Percentiles rank a stretch among this genome's conserved stretches.
Conservation (phyloP, 1,284 basidiomycete genomes). For the Sporisorium iseilematis-ciliati region DNA sequence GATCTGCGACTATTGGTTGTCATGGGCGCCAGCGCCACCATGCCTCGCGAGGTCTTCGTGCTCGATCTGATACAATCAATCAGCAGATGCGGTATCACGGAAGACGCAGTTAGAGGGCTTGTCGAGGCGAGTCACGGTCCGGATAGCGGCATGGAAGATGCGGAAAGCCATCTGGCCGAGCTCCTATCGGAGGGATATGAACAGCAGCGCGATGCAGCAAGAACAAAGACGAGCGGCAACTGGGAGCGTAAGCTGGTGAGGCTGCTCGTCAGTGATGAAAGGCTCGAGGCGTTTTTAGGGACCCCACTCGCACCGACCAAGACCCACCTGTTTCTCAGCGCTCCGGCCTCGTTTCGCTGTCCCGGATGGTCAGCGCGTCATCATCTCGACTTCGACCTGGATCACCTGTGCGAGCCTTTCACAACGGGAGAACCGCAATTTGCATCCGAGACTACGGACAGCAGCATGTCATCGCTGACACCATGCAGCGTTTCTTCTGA, state of each 20-base stretch:
- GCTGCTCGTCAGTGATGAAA: conserved; percentile 35
- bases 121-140: not conserved
- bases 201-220: conserved; percentile 19
- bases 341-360: conserved; percentile 39
- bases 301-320: conserved; percentile 27
- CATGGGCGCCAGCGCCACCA: conserved; percentile 37
- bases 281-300: conserved; percentile 25
- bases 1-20: conserved; percentile 35
- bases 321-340: conserved; percentile 49
- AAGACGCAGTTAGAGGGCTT: not conserved
- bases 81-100: conserved; percentile 7
- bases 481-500: not conserved
- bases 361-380: conserved; percentile 50
- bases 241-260: conserved; percentile 59
- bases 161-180: not conserved
- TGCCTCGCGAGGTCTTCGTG: conserved; percentile 37
- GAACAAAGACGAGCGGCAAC: conserved; percentile 45
- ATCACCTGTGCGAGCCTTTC: conserved; percentile 9
- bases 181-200: conserved; percentile 16
- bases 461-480: conserved; percentile 5
- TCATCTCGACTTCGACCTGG: conserved; percentile 42
- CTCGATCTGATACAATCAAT: conserved; percentile 33
- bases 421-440: not conserved
- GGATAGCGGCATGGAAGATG: not conserved
- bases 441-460: conserved; percentile 7